Evolutionary conservation across 345 rosid genomes (phyloP), one percentile per base, ranked within the genome.

Genomic region (Leavenworthia alabamica): DNA sequence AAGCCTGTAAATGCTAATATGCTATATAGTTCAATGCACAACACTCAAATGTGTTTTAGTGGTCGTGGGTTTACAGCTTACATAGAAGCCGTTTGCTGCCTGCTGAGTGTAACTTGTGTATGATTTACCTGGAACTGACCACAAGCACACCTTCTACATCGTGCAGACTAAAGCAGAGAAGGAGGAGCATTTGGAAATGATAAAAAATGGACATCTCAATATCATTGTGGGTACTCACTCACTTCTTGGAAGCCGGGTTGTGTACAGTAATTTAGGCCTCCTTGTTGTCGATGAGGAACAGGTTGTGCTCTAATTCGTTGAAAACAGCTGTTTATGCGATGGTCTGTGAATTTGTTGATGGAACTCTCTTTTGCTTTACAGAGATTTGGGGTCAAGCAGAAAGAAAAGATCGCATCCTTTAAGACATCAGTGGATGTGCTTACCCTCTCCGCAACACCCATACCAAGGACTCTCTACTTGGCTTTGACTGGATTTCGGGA

Each of bases 301-400:
- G 95, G 98, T 92, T 76, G 64, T 63, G 61, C 60, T 71, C 11
- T 60, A 40, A 49, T 44, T 65, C 73, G 1, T 53, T 36, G 7
- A 27, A 45, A 45, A 24, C 6, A 46, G 63, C 19, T 47, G 42
- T 71, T 33, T 48, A 31, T 60, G 52, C 50, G 39, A 29, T 60
- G 53, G 23, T 45, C 60, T 39, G 67, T 71, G 70, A 55, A 41
- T 77, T 51, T 31, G 56, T 71, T 57, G 36, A 46, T 31, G 69
- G 62, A 40, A 60, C 22, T 57, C 35, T 70, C 60, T 66, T 54
- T 66, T 78, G 56, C 39, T 53, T 63, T 56, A 41, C 82, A 89
- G 98, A 83, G 96, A 69, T 92, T 92, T 72, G 96, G 98, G 69
- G 98, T 92, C 71, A 92, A 92, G 75, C 98, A 86, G 77, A 92